phyloP scores from a whole-genome alignment of 2,329 filamentous ascomycete genomes.

The Aspergillus quadrilineatus region DNA sequence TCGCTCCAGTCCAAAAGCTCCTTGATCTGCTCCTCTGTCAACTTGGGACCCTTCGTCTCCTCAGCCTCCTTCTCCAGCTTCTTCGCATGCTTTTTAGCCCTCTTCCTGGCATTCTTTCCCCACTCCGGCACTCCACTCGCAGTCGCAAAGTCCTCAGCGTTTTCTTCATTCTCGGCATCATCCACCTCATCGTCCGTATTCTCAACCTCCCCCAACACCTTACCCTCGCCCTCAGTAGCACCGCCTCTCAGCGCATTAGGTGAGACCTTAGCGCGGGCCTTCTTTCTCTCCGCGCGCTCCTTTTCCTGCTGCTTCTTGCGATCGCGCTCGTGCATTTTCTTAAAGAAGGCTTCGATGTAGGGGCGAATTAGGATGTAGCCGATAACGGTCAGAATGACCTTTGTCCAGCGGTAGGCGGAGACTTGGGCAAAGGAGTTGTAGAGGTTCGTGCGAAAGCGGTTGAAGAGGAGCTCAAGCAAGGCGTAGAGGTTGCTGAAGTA shows the following conservation, averaged over 20 bases:
- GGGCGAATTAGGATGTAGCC: constrained; percentile 73
- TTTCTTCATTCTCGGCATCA: constrained; percentile 26
- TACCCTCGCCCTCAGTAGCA: constrained; percentile 49
- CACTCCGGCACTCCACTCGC: constrained; percentile 56
- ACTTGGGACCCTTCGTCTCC: constrained; percentile 58
- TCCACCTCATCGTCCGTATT: constrained; percentile 48
- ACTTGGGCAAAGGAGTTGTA: constrained; percentile 45
- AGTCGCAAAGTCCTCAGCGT: constrained; percentile 37
- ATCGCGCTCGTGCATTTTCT: constrained; percentile 50
- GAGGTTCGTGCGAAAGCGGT: constrained; percentile 42
- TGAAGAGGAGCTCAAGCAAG: constrained; percentile 24
- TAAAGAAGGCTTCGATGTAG: constrained; percentile 68
- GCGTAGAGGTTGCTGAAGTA: constrained; percentile 33
- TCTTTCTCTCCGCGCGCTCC: constrained; percentile 55
- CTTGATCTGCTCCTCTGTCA: constrained; percentile 73
- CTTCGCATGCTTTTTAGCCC: constrained; percentile 67
- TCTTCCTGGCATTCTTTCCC: constrained; percentile 68
- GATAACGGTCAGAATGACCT: constrained; percentile 69
- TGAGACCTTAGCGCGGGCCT: constrained; percentile 57
- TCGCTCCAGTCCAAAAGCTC: constrained; percentile 64
- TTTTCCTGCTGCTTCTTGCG: constrained; percentile 51
- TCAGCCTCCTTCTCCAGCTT: constrained; percentile 62
- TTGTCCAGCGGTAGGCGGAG: constrained; percentile 55
- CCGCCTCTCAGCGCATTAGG: constrained; percentile 65
- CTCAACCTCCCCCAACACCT: constrained; percentile 41